These are phyloP conservation scores for Sphagnum tenellum DNA, from an alignment of 225 moss, liverwort and hornwort genomes.

Conservation along the genomic window DNA sequence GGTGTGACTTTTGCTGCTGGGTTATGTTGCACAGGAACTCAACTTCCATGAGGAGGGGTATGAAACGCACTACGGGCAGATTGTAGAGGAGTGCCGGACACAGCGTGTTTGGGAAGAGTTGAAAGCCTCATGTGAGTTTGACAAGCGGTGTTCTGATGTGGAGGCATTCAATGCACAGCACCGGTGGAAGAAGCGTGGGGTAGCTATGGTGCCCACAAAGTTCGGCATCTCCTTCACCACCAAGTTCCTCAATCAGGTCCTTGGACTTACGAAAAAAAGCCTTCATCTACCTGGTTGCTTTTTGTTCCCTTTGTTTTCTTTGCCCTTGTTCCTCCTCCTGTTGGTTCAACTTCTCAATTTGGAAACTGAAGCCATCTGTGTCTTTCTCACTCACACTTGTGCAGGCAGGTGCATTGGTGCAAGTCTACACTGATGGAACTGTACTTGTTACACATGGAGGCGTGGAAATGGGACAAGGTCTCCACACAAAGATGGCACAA, in stretches of 20 bases:
- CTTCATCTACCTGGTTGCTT: neutral
- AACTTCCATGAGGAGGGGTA: slow-evolving; percentile 86
- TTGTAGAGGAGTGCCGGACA: slow-evolving; percentile 49
- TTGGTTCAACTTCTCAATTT: no score
- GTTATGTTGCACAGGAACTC: slow-evolving; percentile 45
- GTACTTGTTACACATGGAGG: slow-evolving; percentile 94
- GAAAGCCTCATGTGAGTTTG: slow-evolving; percentile 70
- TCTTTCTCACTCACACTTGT: neutral
- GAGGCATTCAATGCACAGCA: slow-evolving; percentile 63
- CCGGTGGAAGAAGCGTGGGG: slow-evolving; percentile 93
- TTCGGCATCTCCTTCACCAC: slow-evolving; percentile 97
- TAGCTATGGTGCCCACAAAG: slow-evolving; percentile 91
- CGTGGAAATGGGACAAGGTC: slow-evolving; percentile 97
- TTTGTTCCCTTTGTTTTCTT: no score
- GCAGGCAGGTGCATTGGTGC: slow-evolving; percentile 92
- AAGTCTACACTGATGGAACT: slow-evolving; percentile 93
- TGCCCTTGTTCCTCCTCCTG: no score
- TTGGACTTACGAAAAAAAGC: neutral
- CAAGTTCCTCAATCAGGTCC: slow-evolving; percentile 89
- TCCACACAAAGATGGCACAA: slow-evolving; percentile 95
- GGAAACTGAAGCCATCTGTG: no score
- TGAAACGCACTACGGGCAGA: slow-evolving; percentile 71
- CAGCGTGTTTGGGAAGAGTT: slow-evolving; percentile 59
- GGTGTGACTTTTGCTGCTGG: neutral
- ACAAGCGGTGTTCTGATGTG: slow-evolving; percentile 51